Conservation (phyloP, 192 early-diverging fungal genomes). For the Umbelopsis ramanniana region DNA sequence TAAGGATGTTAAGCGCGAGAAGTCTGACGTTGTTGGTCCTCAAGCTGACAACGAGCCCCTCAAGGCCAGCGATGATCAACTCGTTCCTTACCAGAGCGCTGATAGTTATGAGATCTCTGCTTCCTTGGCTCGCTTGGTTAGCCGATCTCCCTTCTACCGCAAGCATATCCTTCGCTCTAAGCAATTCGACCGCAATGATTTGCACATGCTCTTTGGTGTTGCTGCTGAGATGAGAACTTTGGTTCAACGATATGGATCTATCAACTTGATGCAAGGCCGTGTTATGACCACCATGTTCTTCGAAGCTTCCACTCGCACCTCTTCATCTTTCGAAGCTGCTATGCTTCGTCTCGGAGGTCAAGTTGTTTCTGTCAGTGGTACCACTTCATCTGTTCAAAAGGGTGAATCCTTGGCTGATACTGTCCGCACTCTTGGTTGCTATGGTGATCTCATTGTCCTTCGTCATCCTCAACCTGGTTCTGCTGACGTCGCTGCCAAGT, state of each 20-base stretch:
- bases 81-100: constrained; percentile 30
- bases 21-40: constrained; percentile 33
- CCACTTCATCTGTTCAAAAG: constrained; percentile 91
- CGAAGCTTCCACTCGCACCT: constrained; percentile 95
- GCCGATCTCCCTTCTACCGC: constrained; percentile 85
- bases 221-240: constrained; percentile 96
- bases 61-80: neutral
- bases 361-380: constrained; percentile 84
- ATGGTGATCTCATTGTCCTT: constrained; percentile 91
- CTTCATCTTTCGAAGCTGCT: constrained; percentile 92
- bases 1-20: constrained; percentile 21
- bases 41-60: constrained; percentile 21
- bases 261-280: constrained; percentile 87
- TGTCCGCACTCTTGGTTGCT: constrained; percentile 90
- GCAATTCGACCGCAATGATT: constrained; percentile 91
- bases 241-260: constrained; percentile 87
- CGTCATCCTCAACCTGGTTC: constrained; percentile 92
- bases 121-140: constrained; percentile 55
- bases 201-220: constrained; percentile 93
- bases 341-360: constrained; percentile 92
- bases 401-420: constrained; percentile 96
- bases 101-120: constrained; percentile 40
- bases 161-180: constrained; percentile 92
- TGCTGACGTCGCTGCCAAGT: constrained; percentile 81
- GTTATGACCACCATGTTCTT: constrained; percentile 96